Percentiles rank a stretch among this genome's conserved stretches.
Conservation (phyloP, 257 asterid species). For the Capsicum chinense region DNA sequence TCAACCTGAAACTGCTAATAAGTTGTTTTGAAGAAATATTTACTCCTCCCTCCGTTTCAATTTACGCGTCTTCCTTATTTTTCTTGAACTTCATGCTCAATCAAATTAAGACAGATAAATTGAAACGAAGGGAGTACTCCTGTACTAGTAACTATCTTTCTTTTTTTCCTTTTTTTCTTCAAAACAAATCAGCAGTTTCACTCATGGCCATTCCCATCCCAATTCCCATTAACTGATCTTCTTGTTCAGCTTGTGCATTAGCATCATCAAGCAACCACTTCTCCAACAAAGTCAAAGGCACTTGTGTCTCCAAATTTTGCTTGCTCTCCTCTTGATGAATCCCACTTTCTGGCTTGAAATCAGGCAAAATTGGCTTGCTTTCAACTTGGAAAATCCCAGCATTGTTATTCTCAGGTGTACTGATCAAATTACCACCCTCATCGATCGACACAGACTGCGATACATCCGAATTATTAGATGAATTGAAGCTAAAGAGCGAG, state of each 20-base stretch:
- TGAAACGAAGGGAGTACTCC: not conserved
- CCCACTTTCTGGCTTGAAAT: slow-evolving; percentile 1
- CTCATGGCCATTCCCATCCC: slow-evolving; percentile 56
- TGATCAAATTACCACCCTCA: slow-evolving; percentile 29
- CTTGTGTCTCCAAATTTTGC: slow-evolving; percentile 38
- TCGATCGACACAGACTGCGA: slow-evolving; percentile 44
- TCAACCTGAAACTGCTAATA: not conserved
- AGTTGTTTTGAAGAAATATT: slow-evolving; percentile 27
- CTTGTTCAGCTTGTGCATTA: slow-evolving; percentile 55
- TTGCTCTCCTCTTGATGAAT: slow-evolving; percentile 15
- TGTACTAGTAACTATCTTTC: not conserved
- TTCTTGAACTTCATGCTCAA: not conserved
- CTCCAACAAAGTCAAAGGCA: slow-evolving; percentile 74
- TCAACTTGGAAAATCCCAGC: slow-evolving; percentile 35
- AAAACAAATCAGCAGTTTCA: slow-evolving; percentile 80
- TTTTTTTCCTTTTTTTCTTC: slow-evolving; percentile 37
- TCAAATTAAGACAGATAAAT: not conserved
- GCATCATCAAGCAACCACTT: slow-evolving; percentile 84
- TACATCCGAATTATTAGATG: slow-evolving; percentile 43
- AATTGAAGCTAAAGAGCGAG: slow-evolving; percentile 53
- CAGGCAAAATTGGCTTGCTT: slow-evolving; percentile 34
- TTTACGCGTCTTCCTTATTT: not conserved
- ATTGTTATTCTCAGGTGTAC: slow-evolving; percentile 34
- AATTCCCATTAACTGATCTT: slow-evolving; percentile 44
- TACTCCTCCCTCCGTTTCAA: not conserved